These are phyloP conservation scores for Lachancea waltii DNA, from an alignment of 805 yeast species.

Conservation along the genomic window DNA sequence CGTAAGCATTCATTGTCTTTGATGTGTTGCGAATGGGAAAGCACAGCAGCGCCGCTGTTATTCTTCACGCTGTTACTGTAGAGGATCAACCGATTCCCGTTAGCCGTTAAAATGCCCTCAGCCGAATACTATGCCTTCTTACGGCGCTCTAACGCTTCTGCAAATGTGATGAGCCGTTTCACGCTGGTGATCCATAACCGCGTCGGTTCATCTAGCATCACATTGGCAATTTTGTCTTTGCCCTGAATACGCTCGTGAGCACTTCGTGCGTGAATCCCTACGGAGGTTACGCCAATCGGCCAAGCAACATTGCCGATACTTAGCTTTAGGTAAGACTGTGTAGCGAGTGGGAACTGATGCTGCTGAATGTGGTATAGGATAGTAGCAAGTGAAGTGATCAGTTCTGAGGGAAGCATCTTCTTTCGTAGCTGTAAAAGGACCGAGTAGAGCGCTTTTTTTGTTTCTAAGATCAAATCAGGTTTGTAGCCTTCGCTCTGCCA, in stretches of 20 bases:
- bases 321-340: constrained; percentile 63
- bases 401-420: constrained; percentile 33
- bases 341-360: constrained; percentile 28
- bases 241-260: constrained; percentile 54
- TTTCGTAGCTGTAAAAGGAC: constrained; percentile 49
- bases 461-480: constrained; percentile 36
- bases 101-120: constrained; percentile 2
- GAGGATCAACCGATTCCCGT: too few species aligned
- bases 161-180: constrained; percentile 63
- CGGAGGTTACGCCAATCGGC: constrained; percentile 81
- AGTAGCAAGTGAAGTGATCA: constrained; percentile 51
- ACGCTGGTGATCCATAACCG: constrained; percentile 70
- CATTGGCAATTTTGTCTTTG: constrained; percentile 44
- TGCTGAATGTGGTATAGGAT: constrained; percentile 56
- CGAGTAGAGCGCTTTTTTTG: constrained; percentile 45
- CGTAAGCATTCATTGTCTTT: constrained; percentile 6
- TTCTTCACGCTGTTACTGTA: background rate
- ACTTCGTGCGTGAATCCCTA: constrained; percentile 73
- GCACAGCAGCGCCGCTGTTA: background rate
- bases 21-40: background rate
- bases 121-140: constrained; percentile 5
- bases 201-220: constrained; percentile 72
- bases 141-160: constrained; percentile 15
- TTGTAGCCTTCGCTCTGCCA: constrained; percentile 34
- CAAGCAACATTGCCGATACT: constrained; percentile 86